Percentiles rank a stretch among this genome's conserved stretches.
Evolutionary conservation across 202 grass and related monocot genomes (phyloP).

Genomic region (Hordeum pubiflorum): DNA sequence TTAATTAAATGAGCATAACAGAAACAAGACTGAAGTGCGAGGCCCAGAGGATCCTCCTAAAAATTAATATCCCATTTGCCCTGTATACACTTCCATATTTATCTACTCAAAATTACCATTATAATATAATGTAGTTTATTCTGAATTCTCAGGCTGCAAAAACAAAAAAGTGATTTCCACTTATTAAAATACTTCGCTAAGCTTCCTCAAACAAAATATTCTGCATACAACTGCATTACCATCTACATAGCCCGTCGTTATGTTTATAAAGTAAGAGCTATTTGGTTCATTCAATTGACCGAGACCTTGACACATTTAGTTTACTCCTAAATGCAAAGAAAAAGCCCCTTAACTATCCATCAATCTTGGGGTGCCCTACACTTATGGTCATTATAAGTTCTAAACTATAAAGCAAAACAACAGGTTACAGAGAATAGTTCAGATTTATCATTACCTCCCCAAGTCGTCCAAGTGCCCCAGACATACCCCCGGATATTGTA

Average conservation of each 20-base stretch:
- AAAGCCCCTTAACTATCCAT: not conserved
- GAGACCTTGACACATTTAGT: not conserved
- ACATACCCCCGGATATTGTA: slow-evolving; percentile 81
- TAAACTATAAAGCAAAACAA: not conserved
- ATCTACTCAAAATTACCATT: not conserved
- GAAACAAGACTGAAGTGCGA: not conserved
- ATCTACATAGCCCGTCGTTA: not conserved
- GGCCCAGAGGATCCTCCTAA: not conserved
- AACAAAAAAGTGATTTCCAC: not conserved
- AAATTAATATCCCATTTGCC: slow-evolving; percentile 2
- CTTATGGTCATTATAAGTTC: slow-evolving; percentile 9
- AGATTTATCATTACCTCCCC: slow-evolving; percentile 69
- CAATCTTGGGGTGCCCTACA: not conserved
- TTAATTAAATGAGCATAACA: slow-evolving; percentile 2
- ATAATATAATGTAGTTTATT: not conserved
- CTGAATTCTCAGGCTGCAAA: not conserved
- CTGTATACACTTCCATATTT: slow-evolving; percentile 22
- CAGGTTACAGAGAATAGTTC: slow-evolving; percentile 9
- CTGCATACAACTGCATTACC: not conserved
- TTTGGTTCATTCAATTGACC: slow-evolving; percentile 10
- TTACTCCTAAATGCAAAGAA: not conserved
- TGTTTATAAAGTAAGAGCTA: not conserved
- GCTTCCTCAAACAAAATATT: slow-evolving; percentile 7
- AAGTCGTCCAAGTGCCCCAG: slow-evolving; percentile 88
- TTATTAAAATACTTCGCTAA: slow-evolving; percentile 1